Conservation (phyloP, 129 eudicot genomes). For the Centella asiatica region DNA sequence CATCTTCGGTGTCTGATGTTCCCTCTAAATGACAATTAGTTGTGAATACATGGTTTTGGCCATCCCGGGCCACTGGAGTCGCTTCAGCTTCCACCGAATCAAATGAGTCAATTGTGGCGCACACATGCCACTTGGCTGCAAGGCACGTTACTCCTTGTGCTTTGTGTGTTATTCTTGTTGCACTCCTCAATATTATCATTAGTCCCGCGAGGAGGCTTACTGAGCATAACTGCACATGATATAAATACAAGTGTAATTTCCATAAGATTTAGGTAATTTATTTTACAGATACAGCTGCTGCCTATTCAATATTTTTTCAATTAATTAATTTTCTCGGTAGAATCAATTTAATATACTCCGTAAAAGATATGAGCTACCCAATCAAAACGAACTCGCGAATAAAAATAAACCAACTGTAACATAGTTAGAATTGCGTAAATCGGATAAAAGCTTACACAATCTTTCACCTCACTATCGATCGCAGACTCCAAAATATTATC, state of each 20-base stretch:
- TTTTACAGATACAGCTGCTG: background rate
- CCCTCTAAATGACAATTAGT: constrained; percentile 13
- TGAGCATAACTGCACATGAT: constrained; percentile 66
- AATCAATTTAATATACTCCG: no score
- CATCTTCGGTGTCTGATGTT: constrained; percentile 59
- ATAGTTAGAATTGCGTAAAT: no score
- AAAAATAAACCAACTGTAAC: no score
- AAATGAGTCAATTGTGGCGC: constrained; percentile 80
- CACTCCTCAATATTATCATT: constrained; percentile 71
- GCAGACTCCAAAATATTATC: background rate
- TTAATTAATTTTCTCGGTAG: no score
- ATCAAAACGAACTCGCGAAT: no score
- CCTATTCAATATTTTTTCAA: no score
- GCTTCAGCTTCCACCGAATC: constrained; percentile 45
- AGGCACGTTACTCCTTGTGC: constrained; percentile 78
- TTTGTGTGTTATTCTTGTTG: constrained; percentile 86
- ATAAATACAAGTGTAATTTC: background rate
- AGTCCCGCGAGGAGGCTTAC: constrained; percentile 88
- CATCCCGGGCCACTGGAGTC: constrained; percentile 28
- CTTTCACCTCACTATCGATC: background rate
- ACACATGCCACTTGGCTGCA: constrained; percentile 93
- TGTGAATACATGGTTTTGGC: constrained; percentile 14
- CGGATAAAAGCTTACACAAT: background rate
- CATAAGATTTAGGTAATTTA: background rate
- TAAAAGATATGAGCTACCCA: no score